Evolutionary conservation across 306 rosid genomes (phyloP), one percentile per base, ranked within the genome.

Genomic region (Medicago arabica): DNA sequence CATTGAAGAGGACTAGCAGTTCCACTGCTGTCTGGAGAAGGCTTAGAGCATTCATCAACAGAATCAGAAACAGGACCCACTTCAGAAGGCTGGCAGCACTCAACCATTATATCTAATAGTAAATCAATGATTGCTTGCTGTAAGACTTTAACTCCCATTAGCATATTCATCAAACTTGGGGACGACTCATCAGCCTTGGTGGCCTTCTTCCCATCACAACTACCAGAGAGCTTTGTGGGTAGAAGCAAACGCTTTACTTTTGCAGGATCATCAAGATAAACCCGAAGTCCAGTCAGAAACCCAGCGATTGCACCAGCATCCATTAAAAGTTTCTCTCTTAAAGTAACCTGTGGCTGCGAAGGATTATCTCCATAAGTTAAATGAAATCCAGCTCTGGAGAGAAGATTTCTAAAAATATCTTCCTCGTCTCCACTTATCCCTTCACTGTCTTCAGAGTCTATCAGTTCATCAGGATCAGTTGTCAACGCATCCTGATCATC

Each of bases 301-400:
- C 99, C 98, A 76, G 98, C 97, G 88, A 96, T 96, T 53, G 99
- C 99, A 75, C 98, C 98, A 36, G 98, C 93, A 83, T 96, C 99
- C 93, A 92, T 90, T 67, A 96, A 77, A 70, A 96, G 97, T 75
- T 96, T 96, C 83, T 96, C 99, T 82, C 96, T 87, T 84, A 92
- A 81, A 75, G 98, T 90, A 75, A 96, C 96, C 84, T 89, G 98
- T 43, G 99, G 99, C 84, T 92, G 97, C 61, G 96, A 96, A 80
- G 97, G 96, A 82, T 89, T 96, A 78, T 96, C 99, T 54, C 98
- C 99, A 74, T 96, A 96, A 15, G 98, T 85, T 76, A 96, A 87
- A 85, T 96, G 99, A 83, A 96, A 96, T 73, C 99, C 99, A 75
- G 99, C 99, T 79, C 92, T 87, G 1, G 99, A 92, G 50, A 96